A percentile compares a stretch with the other conserved stretches of the same genome.
These are phyloP conservation scores for Irpex rosettiformis DNA, from an alignment of 1,284 basidiomycete genomes.

Conservation along the genomic window DNA sequence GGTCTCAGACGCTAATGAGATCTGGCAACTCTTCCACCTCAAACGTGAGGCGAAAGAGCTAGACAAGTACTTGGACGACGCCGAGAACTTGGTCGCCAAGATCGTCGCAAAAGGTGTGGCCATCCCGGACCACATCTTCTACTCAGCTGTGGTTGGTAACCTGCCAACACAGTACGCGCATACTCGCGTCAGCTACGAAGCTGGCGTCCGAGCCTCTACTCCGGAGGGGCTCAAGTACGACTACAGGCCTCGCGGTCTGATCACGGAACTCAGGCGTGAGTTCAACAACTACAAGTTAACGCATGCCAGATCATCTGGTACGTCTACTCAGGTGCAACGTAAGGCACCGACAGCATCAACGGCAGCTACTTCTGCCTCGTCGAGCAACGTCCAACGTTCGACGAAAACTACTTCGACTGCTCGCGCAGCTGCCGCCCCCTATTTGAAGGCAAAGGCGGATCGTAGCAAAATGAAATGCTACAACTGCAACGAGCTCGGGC, in stretches of 20 bases:
- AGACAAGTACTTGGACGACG: not conserved
- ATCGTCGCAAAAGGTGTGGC: not conserved
- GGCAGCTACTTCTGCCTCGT: not conserved
- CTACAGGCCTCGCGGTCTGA: not conserved
- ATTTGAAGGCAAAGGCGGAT: not conserved
- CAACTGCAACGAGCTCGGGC: not conserved
- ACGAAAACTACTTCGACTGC: not conserved
- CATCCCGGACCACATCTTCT: not conserved
- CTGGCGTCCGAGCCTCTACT: not conserved
- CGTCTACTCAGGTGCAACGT: not conserved
- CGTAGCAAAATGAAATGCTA: no score
- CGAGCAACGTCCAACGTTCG: not conserved
- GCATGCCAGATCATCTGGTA: not conserved
- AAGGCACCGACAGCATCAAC: not conserved
- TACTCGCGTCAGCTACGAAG: not conserved
- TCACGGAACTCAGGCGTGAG: not conserved
- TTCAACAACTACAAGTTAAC: not conserved
- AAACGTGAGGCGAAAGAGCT: not conserved
- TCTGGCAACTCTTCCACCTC: not conserved
- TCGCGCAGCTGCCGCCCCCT: not conserved
- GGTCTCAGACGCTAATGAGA: not conserved
- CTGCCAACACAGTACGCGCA: not conserved
- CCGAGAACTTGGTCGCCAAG: not conserved
- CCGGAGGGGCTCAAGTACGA: not conserved
- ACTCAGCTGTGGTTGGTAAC: not conserved